These are phyloP conservation scores for Circinella umbellata DNA, from an alignment of 371 early-diverging fungal genomes.

Conservation along the genomic window DNA sequence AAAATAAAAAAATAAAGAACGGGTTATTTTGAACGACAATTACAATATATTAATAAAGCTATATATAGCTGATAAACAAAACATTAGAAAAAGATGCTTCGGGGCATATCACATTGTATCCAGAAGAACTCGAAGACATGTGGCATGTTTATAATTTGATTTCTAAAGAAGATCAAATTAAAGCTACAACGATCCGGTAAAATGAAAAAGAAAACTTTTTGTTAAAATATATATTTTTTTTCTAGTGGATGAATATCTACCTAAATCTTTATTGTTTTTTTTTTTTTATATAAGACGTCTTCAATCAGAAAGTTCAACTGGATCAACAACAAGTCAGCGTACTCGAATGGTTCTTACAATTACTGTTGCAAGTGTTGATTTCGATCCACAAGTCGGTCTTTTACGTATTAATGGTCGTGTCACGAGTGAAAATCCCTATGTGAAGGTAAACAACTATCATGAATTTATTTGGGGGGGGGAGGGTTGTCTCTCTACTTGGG, in stretches of 20 bases:
- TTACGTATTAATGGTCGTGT: slow-evolving; percentile 92
- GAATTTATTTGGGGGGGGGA: too few relatives aligned
- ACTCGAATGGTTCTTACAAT: slow-evolving; percentile 85
- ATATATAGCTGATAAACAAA: slow-evolving; percentile 56
- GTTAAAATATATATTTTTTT: too few relatives aligned
- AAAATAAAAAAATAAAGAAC: too few relatives aligned
- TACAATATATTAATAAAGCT: too few relatives aligned
- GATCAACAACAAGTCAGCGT: slow-evolving; percentile 87
- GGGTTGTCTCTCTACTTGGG: too few relatives aligned
- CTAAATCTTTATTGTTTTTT: not conserved
- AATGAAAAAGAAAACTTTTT: too few relatives aligned
- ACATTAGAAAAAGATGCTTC: slow-evolving; percentile 66
- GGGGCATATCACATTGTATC: slow-evolving; percentile 68
- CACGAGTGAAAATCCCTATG: slow-evolving; percentile 84
- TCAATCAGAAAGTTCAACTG: slow-evolving; percentile 83
- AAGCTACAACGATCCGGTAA: slow-evolving; percentile 88
- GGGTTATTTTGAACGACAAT: too few relatives aligned
- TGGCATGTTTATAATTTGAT: slow-evolving; percentile 98
- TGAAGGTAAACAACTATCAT: slow-evolving; percentile 67
- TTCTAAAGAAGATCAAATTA: slow-evolving; percentile 82
- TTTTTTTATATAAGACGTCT: slow-evolving; percentile 65
- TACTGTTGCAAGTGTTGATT: slow-evolving; percentile 84
- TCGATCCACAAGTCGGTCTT: slow-evolving; percentile 85
- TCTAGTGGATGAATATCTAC: too few relatives aligned
- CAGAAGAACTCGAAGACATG: slow-evolving; percentile 97